These are phyloP conservation scores for Dictyophora rubrovolvata DNA, from an alignment of 768 basidiomycete species.

Conservation along the genomic window DNA sequence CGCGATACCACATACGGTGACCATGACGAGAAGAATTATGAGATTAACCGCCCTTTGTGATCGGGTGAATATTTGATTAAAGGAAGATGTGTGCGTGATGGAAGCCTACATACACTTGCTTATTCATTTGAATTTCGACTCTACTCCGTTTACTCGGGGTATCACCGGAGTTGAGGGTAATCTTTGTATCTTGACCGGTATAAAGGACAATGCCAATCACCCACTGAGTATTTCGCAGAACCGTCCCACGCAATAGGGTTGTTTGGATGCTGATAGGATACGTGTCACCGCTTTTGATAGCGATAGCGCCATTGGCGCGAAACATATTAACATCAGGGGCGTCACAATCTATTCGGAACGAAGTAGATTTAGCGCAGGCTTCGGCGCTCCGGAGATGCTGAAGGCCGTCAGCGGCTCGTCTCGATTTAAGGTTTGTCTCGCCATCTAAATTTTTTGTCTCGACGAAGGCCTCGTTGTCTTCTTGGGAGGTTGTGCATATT, in stretches of 20 bases:
- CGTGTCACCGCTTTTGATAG: slow-evolving; percentile 52
- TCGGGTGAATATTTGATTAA: too few relatives aligned
- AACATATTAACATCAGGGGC: slow-evolving; percentile 92
- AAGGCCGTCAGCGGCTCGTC: slow-evolving; percentile 36
- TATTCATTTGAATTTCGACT: slow-evolving; percentile 95
- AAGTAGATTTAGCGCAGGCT: slow-evolving; percentile 80
- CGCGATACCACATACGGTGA: slow-evolving; percentile 61
- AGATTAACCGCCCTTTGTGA: slow-evolving; percentile 78
- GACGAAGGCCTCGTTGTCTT: slow-evolving; percentile 86
- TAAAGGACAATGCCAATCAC: slow-evolving; percentile 89
- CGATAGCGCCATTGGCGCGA: slow-evolving; percentile 75
- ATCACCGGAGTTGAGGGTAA: slow-evolving; percentile 84
- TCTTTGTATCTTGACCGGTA: slow-evolving; percentile 88
- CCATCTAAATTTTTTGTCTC: slow-evolving; percentile 99
- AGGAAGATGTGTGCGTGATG: too few relatives aligned
- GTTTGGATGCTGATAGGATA: slow-evolving; percentile 86
- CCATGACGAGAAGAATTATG: slow-evolving; percentile 64
- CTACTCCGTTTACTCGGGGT: slow-evolving; percentile 96
- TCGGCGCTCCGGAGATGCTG: slow-evolving; percentile 60
- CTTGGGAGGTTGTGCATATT: slow-evolving; percentile 83
- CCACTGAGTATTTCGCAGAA: slow-evolving; percentile 85
- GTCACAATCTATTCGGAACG: slow-evolving; percentile 87
- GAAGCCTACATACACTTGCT: neutral
- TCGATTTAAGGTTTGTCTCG: slow-evolving; percentile 91
- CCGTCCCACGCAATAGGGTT: slow-evolving; percentile 82